Evolutionary conservation across 129 eudicot genomes (phyloP).

Genomic region (Ambrosia trifida): DNA sequence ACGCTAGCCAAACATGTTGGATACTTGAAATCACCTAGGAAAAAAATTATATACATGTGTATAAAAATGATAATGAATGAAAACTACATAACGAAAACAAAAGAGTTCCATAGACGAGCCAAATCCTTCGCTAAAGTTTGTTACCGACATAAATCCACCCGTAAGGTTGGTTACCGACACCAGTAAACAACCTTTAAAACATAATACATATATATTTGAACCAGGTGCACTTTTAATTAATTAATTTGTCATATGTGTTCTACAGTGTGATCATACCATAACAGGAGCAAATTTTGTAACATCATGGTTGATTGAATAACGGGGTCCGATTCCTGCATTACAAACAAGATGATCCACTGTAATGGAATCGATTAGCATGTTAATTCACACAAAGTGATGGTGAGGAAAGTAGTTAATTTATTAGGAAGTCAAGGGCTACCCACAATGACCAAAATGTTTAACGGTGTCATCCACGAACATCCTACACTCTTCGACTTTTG

Average conservation of each 20-base stretch:
- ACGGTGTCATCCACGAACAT: slow-evolving; percentile 36
- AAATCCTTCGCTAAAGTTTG: no score
- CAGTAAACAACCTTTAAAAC: no score
- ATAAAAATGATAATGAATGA: no score
- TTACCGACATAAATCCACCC: no score
- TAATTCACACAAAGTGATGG: neutral
- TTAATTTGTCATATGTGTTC: neutral
- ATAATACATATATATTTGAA: neutral
- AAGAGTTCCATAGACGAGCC: no score
- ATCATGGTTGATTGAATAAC: slow-evolving; percentile 24
- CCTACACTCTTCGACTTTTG: slow-evolving; percentile 41
- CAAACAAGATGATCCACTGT: slow-evolving; percentile 64
- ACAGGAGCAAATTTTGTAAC: slow-evolving; percentile 31
- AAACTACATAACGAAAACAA: no score
- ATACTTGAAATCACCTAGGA: no score
- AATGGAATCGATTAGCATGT: neutral
- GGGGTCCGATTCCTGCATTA: slow-evolving; percentile 46
- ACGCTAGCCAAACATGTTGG: no score
- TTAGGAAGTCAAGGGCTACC: slow-evolving; percentile 14
- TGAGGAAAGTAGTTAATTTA: neutral
- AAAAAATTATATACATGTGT: no score
- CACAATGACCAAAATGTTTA: slow-evolving; percentile 38
- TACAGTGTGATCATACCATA: slow-evolving; percentile 34
- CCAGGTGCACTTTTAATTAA: neutral
- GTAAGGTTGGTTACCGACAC: no score